Base-by-base conservation (phyloP, 257 asterid species). In the Penstemon davidsonii region DNA sequence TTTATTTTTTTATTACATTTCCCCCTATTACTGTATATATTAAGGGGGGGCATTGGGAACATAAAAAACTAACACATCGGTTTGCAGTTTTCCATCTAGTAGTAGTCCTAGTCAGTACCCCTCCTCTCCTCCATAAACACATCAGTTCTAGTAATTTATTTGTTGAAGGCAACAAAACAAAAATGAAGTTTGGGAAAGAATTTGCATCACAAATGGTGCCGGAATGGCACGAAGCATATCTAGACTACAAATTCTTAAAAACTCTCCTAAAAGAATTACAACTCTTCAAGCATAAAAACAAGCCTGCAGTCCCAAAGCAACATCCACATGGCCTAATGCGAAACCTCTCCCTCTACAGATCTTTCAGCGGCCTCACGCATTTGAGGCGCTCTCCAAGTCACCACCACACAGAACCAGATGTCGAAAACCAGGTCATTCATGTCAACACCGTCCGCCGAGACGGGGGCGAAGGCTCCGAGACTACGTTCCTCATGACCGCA, bases 171-270 rank as follows among this genome's bases (percentile, higher is more conserved):
- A 15, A 15, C 18, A 15, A 15, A 15, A 15, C 18, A 52, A 74
- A 9, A 8, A 84, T 82, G 87, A 84, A 84, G 70, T 84, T 84
- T 39, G 81, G 84, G 0, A 84, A 80, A 75, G 73, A 82, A 68
- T 82, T 82, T 56, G 72, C 73, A 3, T 55, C 81, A 6, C 77
- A 83, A 65, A 79, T 75, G 85, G 88, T 85, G 64, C 86, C 80
- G 0, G 86, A 83, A 72, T 85, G 88, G 91, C 78, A 81, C 6
- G 79, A 83, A 47, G 86, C 85, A 0, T 85, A 83, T 74, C 74
- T 83, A 77, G 79, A 83, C 15, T 85, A 85, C 38, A 44, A 47
- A 0, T 72, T 50, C 63, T 19, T 80, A 61, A 80, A 83, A 76
- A 9, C 69, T 39, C 59, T 68, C 0, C 8, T 83, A 0, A 76